A percentile compares a stretch with the other conserved stretches of the same genome.
Evolutionary conservation across 306 rosid genomes (phyloP).

Genomic region (Hylodesmum podocarpum): DNA sequence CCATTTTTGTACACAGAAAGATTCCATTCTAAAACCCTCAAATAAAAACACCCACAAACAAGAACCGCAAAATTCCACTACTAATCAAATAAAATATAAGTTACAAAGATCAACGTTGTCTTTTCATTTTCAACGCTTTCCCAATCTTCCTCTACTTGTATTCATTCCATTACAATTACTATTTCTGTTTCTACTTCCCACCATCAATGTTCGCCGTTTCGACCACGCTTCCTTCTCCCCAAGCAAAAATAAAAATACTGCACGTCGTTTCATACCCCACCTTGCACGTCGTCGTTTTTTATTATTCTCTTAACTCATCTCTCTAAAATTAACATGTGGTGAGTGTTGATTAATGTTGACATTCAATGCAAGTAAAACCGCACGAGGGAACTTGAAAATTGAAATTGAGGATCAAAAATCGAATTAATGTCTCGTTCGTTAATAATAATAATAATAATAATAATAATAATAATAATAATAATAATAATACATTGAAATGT

Average conservation of each 20-base stretch:
- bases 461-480: not conserved
- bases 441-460: no score
- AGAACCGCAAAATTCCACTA: not conserved
- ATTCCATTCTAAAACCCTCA: constrained; percentile 30
- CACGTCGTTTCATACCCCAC: constrained; percentile 74
- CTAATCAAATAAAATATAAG: not conserved
- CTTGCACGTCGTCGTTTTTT: constrained; percentile 55
- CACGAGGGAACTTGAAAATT: constrained; percentile 46
- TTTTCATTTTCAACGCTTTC: constrained; percentile 41
- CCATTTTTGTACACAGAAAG: constrained; percentile 43
- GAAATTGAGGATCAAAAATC: constrained; percentile 13
- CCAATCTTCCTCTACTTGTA: not conserved
- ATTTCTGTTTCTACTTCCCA: no score
- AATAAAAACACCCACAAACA: no score
- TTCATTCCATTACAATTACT: not conserved
- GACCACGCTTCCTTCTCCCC: constrained; percentile 77
- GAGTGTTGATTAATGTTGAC: not conserved
- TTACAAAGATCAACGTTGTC: constrained; percentile 34
- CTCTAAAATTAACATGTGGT: not conserved
- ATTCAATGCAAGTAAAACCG: constrained; percentile 26
- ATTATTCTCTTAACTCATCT: constrained; percentile 4
- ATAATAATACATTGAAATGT: constrained; percentile 8
- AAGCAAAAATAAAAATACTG: constrained; percentile 36
- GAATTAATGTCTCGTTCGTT: constrained; percentile 48
- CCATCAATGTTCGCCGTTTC: constrained; percentile 48